phyloP scores from a whole-genome alignment of 805 yeast species.

The Kregervanrija delftensis region DNA sequence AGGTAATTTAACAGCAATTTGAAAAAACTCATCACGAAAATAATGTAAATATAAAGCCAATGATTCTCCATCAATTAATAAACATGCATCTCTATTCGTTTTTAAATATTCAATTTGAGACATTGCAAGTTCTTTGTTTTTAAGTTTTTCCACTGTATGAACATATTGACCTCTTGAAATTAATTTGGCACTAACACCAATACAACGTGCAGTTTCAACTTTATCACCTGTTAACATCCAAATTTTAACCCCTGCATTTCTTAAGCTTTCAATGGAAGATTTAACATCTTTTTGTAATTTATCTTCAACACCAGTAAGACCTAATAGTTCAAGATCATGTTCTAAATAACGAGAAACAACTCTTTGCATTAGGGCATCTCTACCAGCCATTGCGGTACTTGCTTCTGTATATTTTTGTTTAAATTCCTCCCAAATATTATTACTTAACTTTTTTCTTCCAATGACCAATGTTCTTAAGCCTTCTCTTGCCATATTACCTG shows the following conservation, averaged over 20 bases:
- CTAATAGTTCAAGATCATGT: conserved; percentile 75
- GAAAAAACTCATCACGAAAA: conserved; percentile 67
- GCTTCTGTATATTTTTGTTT: conserved; percentile 62
- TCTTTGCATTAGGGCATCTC: conserved; percentile 69
- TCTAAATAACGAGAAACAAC: conserved; percentile 69
- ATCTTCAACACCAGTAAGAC: conserved; percentile 97
- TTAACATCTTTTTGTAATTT: conserved; percentile 88
- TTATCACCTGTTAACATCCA: conserved; percentile 99
- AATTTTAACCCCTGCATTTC: conserved; percentile 95
- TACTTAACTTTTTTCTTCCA: conserved; percentile 69
- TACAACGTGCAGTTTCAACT: conserved; percentile 97
- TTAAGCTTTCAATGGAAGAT: conserved; percentile 79
- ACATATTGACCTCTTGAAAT: conserved; percentile 92
- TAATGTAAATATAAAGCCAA: conserved; percentile 59
- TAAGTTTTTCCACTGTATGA: conserved; percentile 69
- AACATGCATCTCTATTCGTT: conserved; percentile 59
- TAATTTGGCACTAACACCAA: conserved; percentile 89
- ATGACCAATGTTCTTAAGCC: conserved; percentile 93
- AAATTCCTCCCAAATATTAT: conserved; percentile 54
- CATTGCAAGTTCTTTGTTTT: conserved; percentile 48
- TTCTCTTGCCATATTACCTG: conserved; percentile 96
- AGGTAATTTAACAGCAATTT: conserved; percentile 70
- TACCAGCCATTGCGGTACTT: conserved; percentile 65
- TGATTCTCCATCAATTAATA: conserved; percentile 92
- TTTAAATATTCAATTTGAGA: conserved; percentile 68